Evolutionary conservation across 2,329 filamentous ascomycete genomes (phyloP).

Genomic region (Cladophialophora bantiana): DNA sequence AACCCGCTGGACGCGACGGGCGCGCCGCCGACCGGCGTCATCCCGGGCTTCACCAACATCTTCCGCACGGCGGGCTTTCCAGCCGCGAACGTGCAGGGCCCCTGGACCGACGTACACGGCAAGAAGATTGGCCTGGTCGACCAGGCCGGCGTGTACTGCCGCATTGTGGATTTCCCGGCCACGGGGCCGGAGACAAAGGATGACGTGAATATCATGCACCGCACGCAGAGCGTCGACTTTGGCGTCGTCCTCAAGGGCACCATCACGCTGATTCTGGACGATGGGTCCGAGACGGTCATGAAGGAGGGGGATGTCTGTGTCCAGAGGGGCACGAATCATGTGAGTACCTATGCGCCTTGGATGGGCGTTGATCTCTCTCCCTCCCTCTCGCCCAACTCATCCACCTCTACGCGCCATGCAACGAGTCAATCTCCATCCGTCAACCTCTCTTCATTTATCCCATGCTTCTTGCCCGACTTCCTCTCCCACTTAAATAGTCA

Average conservation of each 20-base stretch:
- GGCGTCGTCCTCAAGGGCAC: constrained; percentile 44
- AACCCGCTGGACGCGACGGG: constrained; percentile 41
- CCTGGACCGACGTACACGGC: constrained; percentile 42
- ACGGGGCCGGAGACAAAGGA: constrained; percentile 23
- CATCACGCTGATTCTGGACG: constrained; percentile 43
- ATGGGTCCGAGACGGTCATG: constrained; percentile 42
- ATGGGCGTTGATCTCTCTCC: neutral
- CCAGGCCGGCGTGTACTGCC: constrained; percentile 35
- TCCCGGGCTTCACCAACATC: constrained; percentile 42
- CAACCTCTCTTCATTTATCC: too few species aligned
- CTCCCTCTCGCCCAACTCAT: neutral
- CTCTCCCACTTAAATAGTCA: too few species aligned
- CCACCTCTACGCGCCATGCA: neutral
- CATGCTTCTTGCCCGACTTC: too few species aligned
- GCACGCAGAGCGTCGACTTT: constrained; percentile 43
- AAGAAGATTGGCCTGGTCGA: constrained; percentile 40
- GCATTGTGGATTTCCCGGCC: constrained; percentile 43
- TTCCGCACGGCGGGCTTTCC: constrained; percentile 41
- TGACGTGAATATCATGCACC: constrained; percentile 38
- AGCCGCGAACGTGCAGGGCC: constrained; percentile 36
- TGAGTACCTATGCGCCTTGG: constrained; percentile 15
- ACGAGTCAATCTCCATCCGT: too few species aligned
- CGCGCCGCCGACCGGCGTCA: constrained; percentile 35
- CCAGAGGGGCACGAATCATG: constrained; percentile 40
- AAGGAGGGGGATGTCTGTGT: constrained; percentile 43